A percentile compares a stretch with the other conserved stretches of the same genome.
phyloP scores from a whole-genome alignment of 331 rosid genomes.

The Arachis monticola region DNA sequence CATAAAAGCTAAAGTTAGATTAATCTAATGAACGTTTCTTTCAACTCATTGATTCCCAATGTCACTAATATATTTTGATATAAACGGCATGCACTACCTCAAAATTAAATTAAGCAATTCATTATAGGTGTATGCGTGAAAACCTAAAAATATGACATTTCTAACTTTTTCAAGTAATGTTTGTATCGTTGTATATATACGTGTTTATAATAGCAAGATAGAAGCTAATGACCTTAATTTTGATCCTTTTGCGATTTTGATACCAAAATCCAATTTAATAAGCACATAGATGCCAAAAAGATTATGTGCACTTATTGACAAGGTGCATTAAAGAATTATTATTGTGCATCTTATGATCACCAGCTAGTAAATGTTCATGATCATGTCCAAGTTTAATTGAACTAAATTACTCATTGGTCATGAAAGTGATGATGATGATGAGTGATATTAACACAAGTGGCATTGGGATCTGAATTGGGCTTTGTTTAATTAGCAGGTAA shows the following conservation, averaged over 20 bases:
- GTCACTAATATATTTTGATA: background rate
- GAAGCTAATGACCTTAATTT: conserved; percentile 23
- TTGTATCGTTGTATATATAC: background rate
- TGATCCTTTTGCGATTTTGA: background rate
- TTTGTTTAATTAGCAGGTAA: background rate
- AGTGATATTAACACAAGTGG: background rate
- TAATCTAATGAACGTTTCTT: background rate
- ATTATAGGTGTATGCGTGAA: background rate
- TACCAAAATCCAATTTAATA: conserved; percentile 12
- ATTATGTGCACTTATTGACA: background rate
- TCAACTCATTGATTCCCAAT: conserved; percentile 30
- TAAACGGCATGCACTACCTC: background rate
- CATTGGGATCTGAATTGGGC: no score
- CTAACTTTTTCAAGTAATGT: background rate
- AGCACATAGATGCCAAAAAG: background rate
- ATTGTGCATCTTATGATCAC: no score
- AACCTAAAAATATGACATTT: background rate
- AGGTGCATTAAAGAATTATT: background rate
- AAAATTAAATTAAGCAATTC: background rate
- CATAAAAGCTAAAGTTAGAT: background rate
- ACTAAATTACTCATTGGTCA: background rate
- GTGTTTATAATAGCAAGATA: conserved; percentile 2
- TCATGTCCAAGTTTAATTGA: background rate
- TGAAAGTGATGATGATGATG: background rate
- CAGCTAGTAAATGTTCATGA: background rate